These are phyloP conservation scores for Eutypella sp. DNA, from an alignment of 2,329 filamentous ascomycete genomes.

Conservation along the genomic window DNA sequence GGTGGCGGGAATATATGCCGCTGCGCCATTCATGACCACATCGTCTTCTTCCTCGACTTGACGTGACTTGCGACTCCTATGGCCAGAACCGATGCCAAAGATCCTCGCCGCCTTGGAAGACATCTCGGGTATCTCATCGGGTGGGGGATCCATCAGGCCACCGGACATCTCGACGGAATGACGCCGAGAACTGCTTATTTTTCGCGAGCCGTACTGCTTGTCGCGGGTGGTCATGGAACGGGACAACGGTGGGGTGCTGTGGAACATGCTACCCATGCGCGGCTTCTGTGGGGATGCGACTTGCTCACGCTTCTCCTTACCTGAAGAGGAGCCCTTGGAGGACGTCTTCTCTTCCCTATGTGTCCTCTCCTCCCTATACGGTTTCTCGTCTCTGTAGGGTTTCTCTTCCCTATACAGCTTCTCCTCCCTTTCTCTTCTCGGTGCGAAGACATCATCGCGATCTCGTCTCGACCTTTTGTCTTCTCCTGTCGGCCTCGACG, in stretches of 20 bases:
- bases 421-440: too few species aligned
- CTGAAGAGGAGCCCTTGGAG: conserved; percentile 69
- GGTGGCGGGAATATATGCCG: conserved; percentile 34
- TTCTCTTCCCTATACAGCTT: too few species aligned
- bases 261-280: conserved; percentile 61
- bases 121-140: conserved; percentile 61
- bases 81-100: conserved; percentile 49
- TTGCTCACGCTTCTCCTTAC: conserved; percentile 42
- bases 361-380: too few species aligned
- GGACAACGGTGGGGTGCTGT: conserved; percentile 60
- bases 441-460: too few species aligned
- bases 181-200: conserved; percentile 56
- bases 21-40: conserved; percentile 40
- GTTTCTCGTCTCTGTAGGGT: too few species aligned
- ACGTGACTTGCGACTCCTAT: conserved; percentile 34
- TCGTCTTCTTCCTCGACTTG: conserved; percentile 42
- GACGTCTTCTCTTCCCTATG: conserved; percentile 54
- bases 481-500: conserved; percentile 60
- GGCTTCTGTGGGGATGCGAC: conserved; percentile 49
- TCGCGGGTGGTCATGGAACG: conserved; percentile 66
- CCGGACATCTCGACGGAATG: conserved; percentile 61
- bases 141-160: conserved; percentile 66
- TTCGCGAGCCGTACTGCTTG: conserved; percentile 51
- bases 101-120: conserved; percentile 74
- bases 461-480: conserved; percentile 55